Evolutionary conservation across 306 rosid genomes (phyloP), one percentile per base, ranked within the genome.

Genomic region (Quillaja saponaria): DNA sequence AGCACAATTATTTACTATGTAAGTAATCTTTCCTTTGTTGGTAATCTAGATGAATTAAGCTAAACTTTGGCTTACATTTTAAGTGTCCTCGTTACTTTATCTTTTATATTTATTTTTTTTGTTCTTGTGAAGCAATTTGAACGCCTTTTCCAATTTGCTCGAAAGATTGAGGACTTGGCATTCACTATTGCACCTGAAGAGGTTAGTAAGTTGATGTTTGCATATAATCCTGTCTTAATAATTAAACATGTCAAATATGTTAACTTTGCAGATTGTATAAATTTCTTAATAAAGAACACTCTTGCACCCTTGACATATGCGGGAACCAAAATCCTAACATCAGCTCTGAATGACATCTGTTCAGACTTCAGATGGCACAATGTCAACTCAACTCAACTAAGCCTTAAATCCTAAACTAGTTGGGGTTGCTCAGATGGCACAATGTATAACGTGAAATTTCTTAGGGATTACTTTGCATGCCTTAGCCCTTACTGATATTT

Each of bases 131-230:
- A 92, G 99, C 99, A 92, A 88, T 92, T 92, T 69, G 99, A 92
- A 61, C 87, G 96, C 55, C 94, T 92, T 67, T 89, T 92, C 82
- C 99, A 89, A 76, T 92, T 81, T 61, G 99, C 99, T 59, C 77
- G 81, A 75, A 84, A 64, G 78, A 89, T 89, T 45, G 99, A 92
- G 81, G 99, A 92, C 75, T 71, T 84, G 75, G 83, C 89, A 76
- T 74, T 80, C 63, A 92, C 87, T 42, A 78, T 89, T 49, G 17
- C 83, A 34, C 84, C 96, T 9, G 99, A 92, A 87, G 99, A 92
- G 99, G 99, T 86, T 63, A 57, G 89, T 72, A 48, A 61, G 64
- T 28, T 42, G 8, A 56, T 46, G 63, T 45, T 38, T 48, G 49
- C 40, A 58, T 69, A 13, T 31, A 45, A 35, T 56, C 48, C 20